These are phyloP conservation scores for Aspergillus avenaceus DNA, from an alignment of 495 filamentous ascomycete genomes.

Conservation along the genomic window DNA sequence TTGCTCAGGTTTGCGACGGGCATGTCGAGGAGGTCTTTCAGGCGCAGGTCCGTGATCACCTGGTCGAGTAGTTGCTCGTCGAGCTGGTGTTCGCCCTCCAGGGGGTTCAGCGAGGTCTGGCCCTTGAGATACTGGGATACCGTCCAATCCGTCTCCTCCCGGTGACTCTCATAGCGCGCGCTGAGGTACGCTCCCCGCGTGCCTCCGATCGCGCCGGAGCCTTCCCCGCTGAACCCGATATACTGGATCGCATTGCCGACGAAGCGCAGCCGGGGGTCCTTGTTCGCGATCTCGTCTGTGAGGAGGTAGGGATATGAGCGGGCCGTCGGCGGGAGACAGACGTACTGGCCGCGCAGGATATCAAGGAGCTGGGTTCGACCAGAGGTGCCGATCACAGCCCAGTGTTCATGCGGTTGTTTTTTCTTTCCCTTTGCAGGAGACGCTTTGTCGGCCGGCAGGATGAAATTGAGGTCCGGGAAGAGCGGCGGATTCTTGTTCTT, in stretches of 20 bases:
- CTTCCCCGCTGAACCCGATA: slow-evolving; percentile 70
- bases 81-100: slow-evolving; percentile 48
- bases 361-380: slow-evolving; percentile 76
- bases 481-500: slow-evolving; percentile 50
- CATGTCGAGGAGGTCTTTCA: slow-evolving; percentile 64
- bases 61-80: slow-evolving; percentile 46
- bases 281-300: slow-evolving; percentile 52
- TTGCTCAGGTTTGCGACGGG: slow-evolving; percentile 88
- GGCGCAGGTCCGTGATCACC: slow-evolving; percentile 62
- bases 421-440: neutral
- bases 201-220: slow-evolving; percentile 51
- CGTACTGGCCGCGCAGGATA: slow-evolving; percentile 66
- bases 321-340: slow-evolving; percentile 67
- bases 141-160: slow-evolving; percentile 84
- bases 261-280: slow-evolving; percentile 50
- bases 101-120: slow-evolving; percentile 70
- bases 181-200: slow-evolving; percentile 74
- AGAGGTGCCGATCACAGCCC: slow-evolving; percentile 69
- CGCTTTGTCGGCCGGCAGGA: slow-evolving; percentile 48
- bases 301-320: slow-evolving; percentile 73
- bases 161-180: slow-evolving; percentile 84
- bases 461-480: slow-evolving; percentile 64
- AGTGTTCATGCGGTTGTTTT: slow-evolving; percentile 45
- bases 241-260: slow-evolving; percentile 69
- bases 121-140: slow-evolving; percentile 74